Conservation (phyloP, 768 basidiomycete genomes). For the Pulveroboletus sp. region DNA sequence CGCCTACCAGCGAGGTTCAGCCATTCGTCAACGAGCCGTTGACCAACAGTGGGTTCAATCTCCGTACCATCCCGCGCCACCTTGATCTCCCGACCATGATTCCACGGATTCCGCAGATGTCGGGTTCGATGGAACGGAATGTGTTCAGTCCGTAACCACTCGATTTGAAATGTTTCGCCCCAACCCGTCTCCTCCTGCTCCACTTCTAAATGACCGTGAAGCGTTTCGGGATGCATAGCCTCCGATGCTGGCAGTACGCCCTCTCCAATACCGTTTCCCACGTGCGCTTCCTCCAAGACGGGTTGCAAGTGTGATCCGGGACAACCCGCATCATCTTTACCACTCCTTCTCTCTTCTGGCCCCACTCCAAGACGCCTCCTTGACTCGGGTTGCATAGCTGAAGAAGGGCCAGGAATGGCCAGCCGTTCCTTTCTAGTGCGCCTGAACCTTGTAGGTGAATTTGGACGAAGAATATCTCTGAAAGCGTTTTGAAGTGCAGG, state of each 20-base stretch:
- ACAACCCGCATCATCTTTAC: constrained; percentile 17
- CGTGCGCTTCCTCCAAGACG: constrained; percentile 22
- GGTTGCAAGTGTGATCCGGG: constrained; percentile 13
- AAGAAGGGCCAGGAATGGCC: background rate
- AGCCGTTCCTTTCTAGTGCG: background rate
- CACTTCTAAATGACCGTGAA: background rate
- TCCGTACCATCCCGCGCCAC: constrained; percentile 91
- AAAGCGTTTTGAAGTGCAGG: constrained; percentile 41
- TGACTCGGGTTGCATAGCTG: constrained; percentile 34
- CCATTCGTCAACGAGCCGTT: constrained; percentile 72
- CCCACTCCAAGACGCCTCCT: constrained; percentile 40
- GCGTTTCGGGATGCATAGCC: background rate
- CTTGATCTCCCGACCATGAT: constrained; percentile 78
- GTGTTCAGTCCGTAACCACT: constrained; percentile 74
- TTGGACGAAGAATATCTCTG: constrained; percentile 32
- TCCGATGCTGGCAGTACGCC: background rate
- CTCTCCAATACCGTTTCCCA: constrained; percentile 12
- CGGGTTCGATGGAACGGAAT: constrained; percentile 76
- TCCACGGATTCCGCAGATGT: constrained; percentile 91
- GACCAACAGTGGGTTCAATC: constrained; percentile 76
- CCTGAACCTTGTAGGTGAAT: constrained; percentile 29
- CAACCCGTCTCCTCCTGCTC: constrained; percentile 39
- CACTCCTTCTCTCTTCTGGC: constrained; percentile 21
- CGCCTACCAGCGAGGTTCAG: constrained; percentile 29
- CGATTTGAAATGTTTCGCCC: constrained; percentile 79